These are phyloP conservation scores for Trichoderma sp. DNA, from an alignment of 2,329 filamentous ascomycete genomes.

Conservation along the genomic window DNA sequence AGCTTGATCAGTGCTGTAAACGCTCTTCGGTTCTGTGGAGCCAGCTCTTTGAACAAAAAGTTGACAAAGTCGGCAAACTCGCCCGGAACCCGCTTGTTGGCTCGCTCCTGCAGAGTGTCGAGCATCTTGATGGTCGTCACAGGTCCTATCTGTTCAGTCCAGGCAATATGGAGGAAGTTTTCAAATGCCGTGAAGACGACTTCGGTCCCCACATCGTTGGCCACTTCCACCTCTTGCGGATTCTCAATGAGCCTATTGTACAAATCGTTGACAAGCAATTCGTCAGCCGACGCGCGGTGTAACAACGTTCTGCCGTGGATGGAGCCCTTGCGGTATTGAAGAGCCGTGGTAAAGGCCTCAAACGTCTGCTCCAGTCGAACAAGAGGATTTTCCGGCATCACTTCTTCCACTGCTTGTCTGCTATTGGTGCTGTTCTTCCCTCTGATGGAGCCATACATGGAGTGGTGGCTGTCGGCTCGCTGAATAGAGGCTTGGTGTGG, in stretches of 20 bases:
- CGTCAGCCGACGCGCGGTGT: constrained; percentile 69
- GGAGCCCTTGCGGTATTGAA: constrained; percentile 84
- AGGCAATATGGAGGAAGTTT: constrained; percentile 85
- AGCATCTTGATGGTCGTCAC: constrained; percentile 74
- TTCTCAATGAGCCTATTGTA: constrained; percentile 88
- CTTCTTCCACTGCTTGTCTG: constrained; percentile 46
- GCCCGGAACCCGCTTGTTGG: constrained; percentile 66
- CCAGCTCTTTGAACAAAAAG: constrained; percentile 65
- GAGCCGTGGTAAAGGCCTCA: constrained; percentile 75
- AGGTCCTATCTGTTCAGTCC: constrained; percentile 84
- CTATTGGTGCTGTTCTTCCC: constrained; percentile 43
- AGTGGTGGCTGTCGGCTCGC: constrained; percentile 51
- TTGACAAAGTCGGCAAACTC: constrained; percentile 73
- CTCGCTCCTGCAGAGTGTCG: constrained; percentile 70
- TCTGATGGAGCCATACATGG: constrained; percentile 57
- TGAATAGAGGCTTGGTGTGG: constrained; percentile 47
- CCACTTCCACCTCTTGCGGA: constrained; percentile 73
- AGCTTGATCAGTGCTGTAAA: constrained; percentile 83
- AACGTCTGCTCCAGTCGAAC: constrained; percentile 82
- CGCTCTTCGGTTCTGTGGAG: constrained; percentile 71
- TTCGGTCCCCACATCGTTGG: constrained; percentile 76
- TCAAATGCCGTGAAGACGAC: constrained; percentile 90
- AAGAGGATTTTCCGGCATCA: constrained; percentile 63
- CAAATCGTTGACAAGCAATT: constrained; percentile 80
- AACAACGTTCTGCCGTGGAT: constrained; percentile 78